Evolutionary conservation across 495 filamentous ascomycete species (phyloP), one percentile per base, ranked within the genome.

Genomic region (Physcia stellaris): DNA sequence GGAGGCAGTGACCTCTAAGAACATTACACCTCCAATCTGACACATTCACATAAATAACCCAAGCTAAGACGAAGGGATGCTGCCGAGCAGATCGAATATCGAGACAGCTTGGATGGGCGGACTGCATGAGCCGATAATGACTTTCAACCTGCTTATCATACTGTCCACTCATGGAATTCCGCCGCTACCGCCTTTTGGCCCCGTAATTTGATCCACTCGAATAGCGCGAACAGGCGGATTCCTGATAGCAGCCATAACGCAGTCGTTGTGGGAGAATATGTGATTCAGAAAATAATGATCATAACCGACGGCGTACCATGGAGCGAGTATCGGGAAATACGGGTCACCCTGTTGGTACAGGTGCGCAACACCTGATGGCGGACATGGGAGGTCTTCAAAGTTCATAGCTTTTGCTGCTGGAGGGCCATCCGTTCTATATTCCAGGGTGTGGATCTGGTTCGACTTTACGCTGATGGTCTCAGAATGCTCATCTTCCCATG

Each of bases 101-200:
- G n/a, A n/a, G n/a, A n/a, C n/a, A n/a, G n/a, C n/a, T n/a, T n/a
- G n/a, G n/a, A n/a, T n/a, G n/a, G n/a, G n/a, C n/a, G n/a, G n/a
- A n/a, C n/a, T n/a, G n/a, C n/a, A n/a, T n/a, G n/a, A n/a, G n/a
- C n/a, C n/a, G n/a, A n/a, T n/a, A n/a, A n/a, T n/a, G n/a, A n/a
- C n/a, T n/a, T n/a, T n/a, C n/a, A n/a, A n/a, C n/a, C n/a, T n/a
- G n/a, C n/a, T n/a, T n/a, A n/a, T n/a, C n/a, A n/a, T n/a, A 16
- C 32, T 4, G 2, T 34, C 11, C 83, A 73, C 64, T 79, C 82
- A n/a, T 94, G 87, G 88, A 94, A 96, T 68, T 73, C 72, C 50
- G 94, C 94, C 58, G 86, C 87, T 37, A 90, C 83, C 33, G 86
- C 94, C 49, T 92, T 96, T 56, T 94, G 33, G 15, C 3, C 33